Base-by-base conservation (phyloP, 805 yeast species). In the Yarrowia sp. region DNA sequence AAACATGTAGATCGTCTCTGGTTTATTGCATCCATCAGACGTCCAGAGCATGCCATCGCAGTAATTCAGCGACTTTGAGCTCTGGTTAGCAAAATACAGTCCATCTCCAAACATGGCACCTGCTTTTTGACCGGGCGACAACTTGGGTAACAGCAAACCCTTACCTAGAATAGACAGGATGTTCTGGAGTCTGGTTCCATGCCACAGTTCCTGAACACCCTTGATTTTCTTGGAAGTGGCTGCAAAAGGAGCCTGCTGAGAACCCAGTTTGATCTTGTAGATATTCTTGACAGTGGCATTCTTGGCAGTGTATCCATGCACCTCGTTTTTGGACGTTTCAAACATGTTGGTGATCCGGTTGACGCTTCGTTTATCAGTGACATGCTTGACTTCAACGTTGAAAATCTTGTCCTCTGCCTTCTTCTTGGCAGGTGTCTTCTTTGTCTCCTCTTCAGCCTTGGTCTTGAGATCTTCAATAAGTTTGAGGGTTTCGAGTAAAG, bases 81-180 rank as follows among this genome's bases (percentile, higher is more conserved):
- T 43, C 51, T 58, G 64, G 22, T 58, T 58, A 42, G 64, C 64
- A 14, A 58, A 58, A 7, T 58, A 58, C 4, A 58, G 51, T 1
- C 64, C 64, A n/a, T 58, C 64, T 18, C 64, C 64, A 43, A 58
- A 58, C 64, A 58, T 58, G 42, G 64, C 64, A 15, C 64, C 64
- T 1, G 15, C 64, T 18, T 58, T 58, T 35, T 58, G 64, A 11
- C 64, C 64, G 1, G 64, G 64, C 1, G 64, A 58, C 32, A 58
- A 22, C 6, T 58, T 58, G 2, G 64, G 64, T 4, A 58, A 33
- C 2, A 58, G 42, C 13, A 58, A 42, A 7, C 64, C 64, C 43
- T 58, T 58, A 3, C 64, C 64, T 2, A 58, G 32, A 43, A 58
- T 58, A 5, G 64, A 58, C 35, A 58, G 35, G 4, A 58, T 33